These are phyloP conservation scores for Vigna reflexopilosa DNA, from an alignment of 306 rosid genomes.

Conservation along the genomic window DNA sequence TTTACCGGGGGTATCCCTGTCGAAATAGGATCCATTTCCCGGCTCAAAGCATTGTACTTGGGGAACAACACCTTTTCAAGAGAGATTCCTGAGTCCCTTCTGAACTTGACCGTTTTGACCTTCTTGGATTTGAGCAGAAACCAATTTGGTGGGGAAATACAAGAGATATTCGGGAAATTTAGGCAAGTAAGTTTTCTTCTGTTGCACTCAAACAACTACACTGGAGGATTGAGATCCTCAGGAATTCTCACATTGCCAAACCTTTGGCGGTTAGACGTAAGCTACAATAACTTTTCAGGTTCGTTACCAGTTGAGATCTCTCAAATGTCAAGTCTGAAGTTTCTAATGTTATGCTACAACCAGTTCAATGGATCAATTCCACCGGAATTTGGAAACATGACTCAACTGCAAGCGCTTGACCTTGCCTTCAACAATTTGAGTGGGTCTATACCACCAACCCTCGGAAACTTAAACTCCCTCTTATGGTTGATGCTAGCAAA, in stretches of 20 bases:
- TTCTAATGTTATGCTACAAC: constrained; percentile 73
- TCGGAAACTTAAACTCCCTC: constrained; percentile 82
- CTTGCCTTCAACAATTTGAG: constrained; percentile 70
- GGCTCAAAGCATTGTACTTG: constrained; percentile 66
- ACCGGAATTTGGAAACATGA: constrained; percentile 60
- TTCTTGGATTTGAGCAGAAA: constrained; percentile 94
- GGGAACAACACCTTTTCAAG: constrained; percentile 76
- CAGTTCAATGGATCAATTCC: constrained; percentile 82
- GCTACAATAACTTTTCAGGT: constrained; percentile 78
- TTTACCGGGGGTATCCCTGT: constrained; percentile 72
- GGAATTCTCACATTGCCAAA: constrained; percentile 75
- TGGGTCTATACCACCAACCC: constrained; percentile 76
- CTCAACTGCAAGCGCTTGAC: constrained; percentile 77
- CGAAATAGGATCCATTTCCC: constrained; percentile 65
- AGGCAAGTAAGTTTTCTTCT: constrained; percentile 70
- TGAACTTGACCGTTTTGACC: constrained; percentile 59
- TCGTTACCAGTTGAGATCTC: constrained; percentile 75
- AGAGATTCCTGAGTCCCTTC: constrained; percentile 68
- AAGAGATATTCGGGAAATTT: constrained; percentile 74
- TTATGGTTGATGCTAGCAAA: constrained; percentile 94
- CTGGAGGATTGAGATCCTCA: constrained; percentile 71
- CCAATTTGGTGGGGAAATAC: constrained; percentile 67
- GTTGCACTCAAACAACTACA: constrained; percentile 72
- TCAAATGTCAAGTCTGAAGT: constrained; percentile 64
- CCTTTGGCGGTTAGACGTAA: constrained; percentile 67